These are phyloP conservation scores for Cutaneotrichosporon dermatis DNA, from an alignment of 1,284 basidiomycete species.

Conservation along the genomic window DNA sequence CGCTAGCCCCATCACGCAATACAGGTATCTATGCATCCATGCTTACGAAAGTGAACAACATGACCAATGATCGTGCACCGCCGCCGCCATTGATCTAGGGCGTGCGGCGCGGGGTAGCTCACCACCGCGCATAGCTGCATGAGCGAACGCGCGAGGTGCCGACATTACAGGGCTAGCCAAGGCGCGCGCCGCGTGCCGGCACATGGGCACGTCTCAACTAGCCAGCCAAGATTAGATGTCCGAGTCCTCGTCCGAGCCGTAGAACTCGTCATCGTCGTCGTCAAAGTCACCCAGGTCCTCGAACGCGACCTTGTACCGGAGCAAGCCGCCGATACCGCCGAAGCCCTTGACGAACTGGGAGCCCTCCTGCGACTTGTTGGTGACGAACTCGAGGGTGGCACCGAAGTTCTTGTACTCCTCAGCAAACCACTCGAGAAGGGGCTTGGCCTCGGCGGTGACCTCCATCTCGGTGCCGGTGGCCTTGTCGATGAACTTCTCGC, in stretches of 20 bases:
- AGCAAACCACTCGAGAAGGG: conserved; percentile 94
- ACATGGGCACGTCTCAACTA: not conserved
- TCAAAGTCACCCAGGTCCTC: conserved; percentile 67
- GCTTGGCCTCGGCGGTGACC: conserved; percentile 68
- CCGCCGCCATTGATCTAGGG: not conserved
- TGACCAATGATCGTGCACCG: not conserved
- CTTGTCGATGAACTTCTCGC: conserved; percentile 91
- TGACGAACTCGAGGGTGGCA: conserved; percentile 73
- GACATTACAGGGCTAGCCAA: not conserved
- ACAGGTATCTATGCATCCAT: conserved; percentile 2
- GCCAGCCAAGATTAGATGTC: conserved; percentile 17
- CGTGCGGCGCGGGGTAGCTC: not conserved
- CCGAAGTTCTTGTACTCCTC: conserved; percentile 99
- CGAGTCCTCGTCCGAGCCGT: conserved; percentile 48
- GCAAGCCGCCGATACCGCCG: conserved; percentile 91
- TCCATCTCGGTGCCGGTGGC: conserved; percentile 96
- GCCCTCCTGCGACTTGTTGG: conserved; percentile 81
- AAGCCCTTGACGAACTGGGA: conserved; percentile 99
- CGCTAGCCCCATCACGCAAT: not conserved
- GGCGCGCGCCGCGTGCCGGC: conserved; percentile 2
- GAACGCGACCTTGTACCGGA: conserved; percentile 92
- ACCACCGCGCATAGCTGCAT: not conserved
- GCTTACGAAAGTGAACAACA: conserved; percentile 4
- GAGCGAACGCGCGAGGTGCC: not conserved
- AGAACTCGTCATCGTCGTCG: conserved; percentile 53